These are phyloP conservation scores for Agastache rugosa DNA, from an alignment of 257 asterid species.

Conservation along the genomic window DNA sequence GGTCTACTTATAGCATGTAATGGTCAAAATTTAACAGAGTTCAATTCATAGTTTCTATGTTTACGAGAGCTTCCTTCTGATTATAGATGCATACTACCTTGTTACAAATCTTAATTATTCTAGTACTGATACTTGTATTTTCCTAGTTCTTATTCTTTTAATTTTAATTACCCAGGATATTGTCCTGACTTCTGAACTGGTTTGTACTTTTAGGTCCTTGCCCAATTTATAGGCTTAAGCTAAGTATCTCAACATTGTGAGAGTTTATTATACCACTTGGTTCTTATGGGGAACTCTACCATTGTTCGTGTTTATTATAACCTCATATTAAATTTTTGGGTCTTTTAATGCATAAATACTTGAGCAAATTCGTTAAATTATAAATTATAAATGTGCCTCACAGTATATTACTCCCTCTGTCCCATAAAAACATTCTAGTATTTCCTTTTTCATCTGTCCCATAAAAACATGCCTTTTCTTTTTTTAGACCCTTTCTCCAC, in stretches of 20 bases:
- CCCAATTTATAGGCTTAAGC: not conserved
- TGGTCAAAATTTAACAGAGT: not conserved
- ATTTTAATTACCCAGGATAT: not conserved
- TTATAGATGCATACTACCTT: not conserved
- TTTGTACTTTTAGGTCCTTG: not conserved
- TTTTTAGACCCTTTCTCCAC: no score
- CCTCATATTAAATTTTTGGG: not conserved
- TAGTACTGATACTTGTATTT: not conserved
- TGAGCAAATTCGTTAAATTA: not conserved
- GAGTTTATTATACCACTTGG: not conserved
- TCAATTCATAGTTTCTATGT: not conserved
- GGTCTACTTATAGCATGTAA: not conserved
- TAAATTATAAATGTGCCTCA: not conserved
- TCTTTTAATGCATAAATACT: not conserved
- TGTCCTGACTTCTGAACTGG: slow-evolving; percentile 3
- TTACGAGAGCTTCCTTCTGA: not conserved
- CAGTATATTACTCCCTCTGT: no score
- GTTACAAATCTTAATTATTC: not conserved
- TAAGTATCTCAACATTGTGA: not conserved
- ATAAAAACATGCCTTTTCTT: no score
- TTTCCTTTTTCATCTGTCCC: no score
- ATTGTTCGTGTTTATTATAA: not conserved
- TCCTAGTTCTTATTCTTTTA: not conserved
- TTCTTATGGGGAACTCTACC: not conserved
- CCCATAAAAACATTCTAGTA: no score